Conservation (phyloP, 805 yeast species). For the Blastobotrys robertii region DNA sequence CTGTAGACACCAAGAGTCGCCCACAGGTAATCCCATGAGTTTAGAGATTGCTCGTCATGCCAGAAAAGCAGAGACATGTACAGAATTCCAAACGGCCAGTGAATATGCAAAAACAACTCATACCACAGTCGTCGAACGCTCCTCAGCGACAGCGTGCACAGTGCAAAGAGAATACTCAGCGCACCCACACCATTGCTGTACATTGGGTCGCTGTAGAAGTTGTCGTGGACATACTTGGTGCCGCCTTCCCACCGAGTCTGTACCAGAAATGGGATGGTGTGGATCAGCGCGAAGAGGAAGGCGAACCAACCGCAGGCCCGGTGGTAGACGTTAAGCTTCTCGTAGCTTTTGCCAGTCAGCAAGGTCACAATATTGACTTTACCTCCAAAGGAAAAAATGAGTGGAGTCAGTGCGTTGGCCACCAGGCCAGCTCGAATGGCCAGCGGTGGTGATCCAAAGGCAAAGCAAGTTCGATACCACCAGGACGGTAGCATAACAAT, state of each 20-base stretch:
- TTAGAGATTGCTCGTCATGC: constrained; percentile 8
- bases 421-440: constrained; percentile 14
- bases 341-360: constrained; percentile 12
- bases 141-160: constrained; percentile 9
- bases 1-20: constrained; percentile 8
- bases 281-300: constrained; percentile 9
- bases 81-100: constrained; percentile 14
- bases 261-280: constrained; percentile 8
- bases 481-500: constrained; percentile 10
- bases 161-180: constrained; percentile 3
- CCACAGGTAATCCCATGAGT: constrained; percentile 12
- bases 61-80: constrained; percentile 11
- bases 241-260: constrained; percentile 12
- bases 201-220: background rate
- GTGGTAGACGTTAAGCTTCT: constrained; percentile 11
- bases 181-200: constrained; percentile 5
- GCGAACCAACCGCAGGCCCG: constrained; percentile 8
- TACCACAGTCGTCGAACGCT: constrained; percentile 9
- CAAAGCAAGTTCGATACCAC: constrained; percentile 13
- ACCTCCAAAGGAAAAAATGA: constrained; percentile 14
- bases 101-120: constrained; percentile 12
- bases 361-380: constrained; percentile 10
- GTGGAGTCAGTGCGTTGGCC: constrained; percentile 18
- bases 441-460: constrained; percentile 15
- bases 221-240: background rate